Percentiles rank a stretch among this genome's conserved stretches.
phyloP scores from a whole-genome alignment of 2,329 filamentous ascomycete genomes.

The Chrysosphaeria jannelii region DNA sequence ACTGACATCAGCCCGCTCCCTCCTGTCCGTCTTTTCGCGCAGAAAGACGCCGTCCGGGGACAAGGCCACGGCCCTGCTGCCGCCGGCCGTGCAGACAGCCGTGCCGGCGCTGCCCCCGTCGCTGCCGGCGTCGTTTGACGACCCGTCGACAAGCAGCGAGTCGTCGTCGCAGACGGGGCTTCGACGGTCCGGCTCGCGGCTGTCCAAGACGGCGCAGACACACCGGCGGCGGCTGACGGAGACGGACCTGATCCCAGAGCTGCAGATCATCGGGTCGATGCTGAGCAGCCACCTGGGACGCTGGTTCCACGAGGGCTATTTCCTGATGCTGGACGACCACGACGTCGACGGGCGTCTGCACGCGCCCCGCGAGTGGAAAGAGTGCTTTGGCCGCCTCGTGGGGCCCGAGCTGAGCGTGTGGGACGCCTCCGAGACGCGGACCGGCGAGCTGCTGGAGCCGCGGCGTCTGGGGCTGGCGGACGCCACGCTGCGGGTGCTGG shows the following conservation, averaged over 20 bases:
- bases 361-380: slow-evolving; percentile 65
- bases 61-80: too few relatives aligned
- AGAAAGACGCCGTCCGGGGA: too few relatives aligned
- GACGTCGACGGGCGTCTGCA: slow-evolving; percentile 83
- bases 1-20: too few relatives aligned
- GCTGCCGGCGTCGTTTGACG: too few relatives aligned
- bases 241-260: slow-evolving; percentile 66
- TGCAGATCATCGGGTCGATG: slow-evolving; percentile 79
- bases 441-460: slow-evolving; percentile 26
- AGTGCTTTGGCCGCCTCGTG: slow-evolving; percentile 90
- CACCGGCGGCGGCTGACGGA: slow-evolving; percentile 73
- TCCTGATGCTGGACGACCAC: slow-evolving; percentile 83
- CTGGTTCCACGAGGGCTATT: slow-evolving; percentile 92
- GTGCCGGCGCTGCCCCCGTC: too few relatives aligned
- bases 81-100: too few relatives aligned
- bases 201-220: slow-evolving; percentile 60
- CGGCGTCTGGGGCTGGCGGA: too few relatives aligned
- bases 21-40: too few relatives aligned
- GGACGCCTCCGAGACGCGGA: slow-evolving; percentile 75
- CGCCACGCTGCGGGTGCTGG: too few relatives aligned
- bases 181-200: slow-evolving; percentile 26
- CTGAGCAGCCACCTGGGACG: slow-evolving; percentile 91
- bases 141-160: slow-evolving; percentile 8
- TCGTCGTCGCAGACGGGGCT: slow-evolving; percentile 11
- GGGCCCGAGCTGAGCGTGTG: slow-evolving; percentile 85